Base-by-base conservation (phyloP, 2,329 filamentous ascomycete species). In the Xylariomycetidae sp. region DNA sequence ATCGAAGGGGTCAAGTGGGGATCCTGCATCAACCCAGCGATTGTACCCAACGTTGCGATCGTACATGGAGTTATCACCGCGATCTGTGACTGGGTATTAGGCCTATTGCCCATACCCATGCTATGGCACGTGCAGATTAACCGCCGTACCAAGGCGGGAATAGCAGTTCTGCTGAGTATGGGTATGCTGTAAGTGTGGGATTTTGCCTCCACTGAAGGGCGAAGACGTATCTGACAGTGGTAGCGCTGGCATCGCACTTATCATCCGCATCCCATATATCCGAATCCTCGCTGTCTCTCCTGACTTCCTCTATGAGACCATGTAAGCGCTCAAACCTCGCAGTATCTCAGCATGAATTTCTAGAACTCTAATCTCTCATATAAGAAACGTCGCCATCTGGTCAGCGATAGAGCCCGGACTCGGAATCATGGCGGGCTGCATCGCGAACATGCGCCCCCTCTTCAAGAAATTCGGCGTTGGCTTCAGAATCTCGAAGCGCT, bases 61-160 rank as follows among this genome's bases (percentile, higher is more conserved):
- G 52, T 65, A 0, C 69, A 74, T 50, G 67, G 67, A 25, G 60
- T 58, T 14, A 49, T 72, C 18, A 63, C 59, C 16, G 66, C 64
- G 6, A 37, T 65, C 5, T 63, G 58, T 27, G 71, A 77, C 40
- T 67, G 69, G 54, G 60, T 61, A 2, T 59, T 74, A 10, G 70
- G 66, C 2, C 46, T 71, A 4, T 48, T 77, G 4, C 72, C 73
- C 1, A 59, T 73, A 6, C 62, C 63, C 10, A 62, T 77, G 25
- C 56, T 77, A 0, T 73, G 69, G 66, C 54, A 64, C 14, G 57
- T 74, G 22, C 63, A 68, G 37, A 69, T 76, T 54, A 66, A 64
- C 26, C 50, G 50, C 25, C 57, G 59, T 23, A 69, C 64, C 4
- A 74, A 73, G 44, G 33, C 64, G 5, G 56, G 64, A 12, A 58